Conservation (phyloP, 768 basidiomycete genomes). For the Boletus rubescentipes region DNA sequence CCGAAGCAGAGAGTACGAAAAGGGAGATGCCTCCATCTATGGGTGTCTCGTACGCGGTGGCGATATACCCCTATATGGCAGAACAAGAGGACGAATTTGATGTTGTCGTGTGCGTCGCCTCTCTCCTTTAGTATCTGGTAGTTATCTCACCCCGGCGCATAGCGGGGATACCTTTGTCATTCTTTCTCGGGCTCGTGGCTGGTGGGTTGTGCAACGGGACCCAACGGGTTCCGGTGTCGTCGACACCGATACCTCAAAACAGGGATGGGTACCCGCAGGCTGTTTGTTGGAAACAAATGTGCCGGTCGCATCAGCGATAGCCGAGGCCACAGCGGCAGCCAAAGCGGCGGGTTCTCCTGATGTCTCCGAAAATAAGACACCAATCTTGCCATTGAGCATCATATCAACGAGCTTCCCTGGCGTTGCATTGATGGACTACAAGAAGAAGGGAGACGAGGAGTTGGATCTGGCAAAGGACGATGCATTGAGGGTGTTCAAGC, state of each 20-base stretch:
- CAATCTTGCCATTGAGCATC: constrained; percentile 87
- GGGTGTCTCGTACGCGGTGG: constrained; percentile 90
- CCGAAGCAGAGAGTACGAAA: constrained; percentile 35
- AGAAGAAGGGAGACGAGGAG: constrained; percentile 91
- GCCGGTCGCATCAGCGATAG: constrained; percentile 84
- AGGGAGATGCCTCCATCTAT: constrained; percentile 45
- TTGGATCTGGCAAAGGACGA: constrained; percentile 88
- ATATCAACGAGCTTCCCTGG: constrained; percentile 98
- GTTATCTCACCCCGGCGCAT: constrained; percentile 7
- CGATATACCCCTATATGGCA: constrained; percentile 98
- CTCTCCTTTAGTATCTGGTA: neutral
- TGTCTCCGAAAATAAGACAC: constrained; percentile 53
- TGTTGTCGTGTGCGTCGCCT: constrained; percentile 79
- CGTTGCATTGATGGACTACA: constrained; percentile 94
- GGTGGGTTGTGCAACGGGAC: constrained; percentile 99
- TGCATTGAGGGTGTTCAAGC: constrained; percentile 87
- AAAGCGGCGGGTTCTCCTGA: constrained; percentile 43
- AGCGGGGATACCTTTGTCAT: constrained; percentile 95
- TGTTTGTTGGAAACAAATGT: constrained; percentile 92
- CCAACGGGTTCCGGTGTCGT: constrained; percentile 79
- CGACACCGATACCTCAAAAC: constrained; percentile 73
- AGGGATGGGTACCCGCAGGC: constrained; percentile 98
- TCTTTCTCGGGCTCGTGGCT: constrained; percentile 90
- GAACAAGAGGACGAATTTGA: constrained; percentile 99
- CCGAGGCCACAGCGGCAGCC: constrained; percentile 73